Evolutionary conservation across 208 protist species (phyloP), one percentile per base, ranked within the genome.

Genomic region (Trypanosoma melophagium): DNA sequence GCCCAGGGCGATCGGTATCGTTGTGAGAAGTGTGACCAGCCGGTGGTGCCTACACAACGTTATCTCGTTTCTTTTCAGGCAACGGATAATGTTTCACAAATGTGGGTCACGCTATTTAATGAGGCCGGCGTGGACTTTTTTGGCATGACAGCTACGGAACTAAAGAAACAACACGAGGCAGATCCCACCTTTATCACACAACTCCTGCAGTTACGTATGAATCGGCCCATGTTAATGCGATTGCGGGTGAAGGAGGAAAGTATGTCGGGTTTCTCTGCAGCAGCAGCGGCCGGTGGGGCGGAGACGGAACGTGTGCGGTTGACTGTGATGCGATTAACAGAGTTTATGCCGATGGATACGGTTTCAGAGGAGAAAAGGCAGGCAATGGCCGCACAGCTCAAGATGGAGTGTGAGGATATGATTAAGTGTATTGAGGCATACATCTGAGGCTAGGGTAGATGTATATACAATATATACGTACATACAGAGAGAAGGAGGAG

Each of bases 61-160:
- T 96, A 95, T 62, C 68, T 96, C 42, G 77, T 95, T 35, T 94
- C 87, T 41, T 85, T 96, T 62, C 87, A 95, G 65, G 86, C 87
- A 54, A 92, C 84, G 5, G 92, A 96, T 75, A 91, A 90, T 74
- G 79, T 94, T 16, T 90, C 89, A 4, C 89, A 94, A 80, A 79
- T 80, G 80, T 96, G 92, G 92, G 75, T 96, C 40, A 96, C 92
- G n/a, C 67, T 95, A 13, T 96, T 96, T 68, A 93, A 96, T 67
- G 92, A 96, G 63, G 78, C 89, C 3, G 92, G 87, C 38, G 65
- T 86, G 1, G 87, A 95, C 60, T 95, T 96, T 74, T 95, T 93
- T 63, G 92, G 92, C 14, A 93, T 95, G 82, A 44, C 81, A 22
- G 92, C 92, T 22, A 35, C 77, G 24, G 89, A 96, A 79, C 80